Conservation (phyloP, 2,329 filamentous ascomycete species). For the Akanthomyces muscarius region DNA sequence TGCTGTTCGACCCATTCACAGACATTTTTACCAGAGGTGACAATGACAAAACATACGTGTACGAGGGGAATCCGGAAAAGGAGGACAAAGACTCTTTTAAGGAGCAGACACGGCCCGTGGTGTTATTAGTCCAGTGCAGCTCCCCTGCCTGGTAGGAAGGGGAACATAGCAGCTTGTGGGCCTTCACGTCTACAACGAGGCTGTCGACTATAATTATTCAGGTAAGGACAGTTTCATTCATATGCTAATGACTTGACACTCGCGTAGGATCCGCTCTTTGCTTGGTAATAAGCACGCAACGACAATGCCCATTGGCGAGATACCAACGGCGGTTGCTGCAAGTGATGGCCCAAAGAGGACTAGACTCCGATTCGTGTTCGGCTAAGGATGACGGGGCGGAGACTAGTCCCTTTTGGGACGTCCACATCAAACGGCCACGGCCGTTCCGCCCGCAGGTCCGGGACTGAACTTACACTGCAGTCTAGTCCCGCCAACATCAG, state of each 20-base stretch:
- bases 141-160: not conserved
- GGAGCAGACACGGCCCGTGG: not conserved
- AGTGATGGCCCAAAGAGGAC: not conserved
- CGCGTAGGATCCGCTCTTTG: not conserved
- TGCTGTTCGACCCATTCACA: not conserved
- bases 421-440: not conserved
- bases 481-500: not conserved
- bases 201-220: not conserved
- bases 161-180: not conserved
- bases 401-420: constrained; percentile 7
- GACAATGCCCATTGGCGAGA: not conserved
- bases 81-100: not conserved
- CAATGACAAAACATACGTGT: not conserved
- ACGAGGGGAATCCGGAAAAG: not conserved
- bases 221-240: not conserved
- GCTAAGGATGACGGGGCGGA: not conserved
- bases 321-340: not conserved
- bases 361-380: constrained; percentile 14
- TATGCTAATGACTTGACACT: not conserved
- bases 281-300: not conserved
- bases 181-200: not conserved
- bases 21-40: not conserved
- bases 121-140: not conserved
- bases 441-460: not conserved
- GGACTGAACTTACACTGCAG: constrained; percentile 7